phyloP scores from a whole-genome alignment of 495 filamentous ascomycete genomes.

The Talaromyces trachyspermus region DNA sequence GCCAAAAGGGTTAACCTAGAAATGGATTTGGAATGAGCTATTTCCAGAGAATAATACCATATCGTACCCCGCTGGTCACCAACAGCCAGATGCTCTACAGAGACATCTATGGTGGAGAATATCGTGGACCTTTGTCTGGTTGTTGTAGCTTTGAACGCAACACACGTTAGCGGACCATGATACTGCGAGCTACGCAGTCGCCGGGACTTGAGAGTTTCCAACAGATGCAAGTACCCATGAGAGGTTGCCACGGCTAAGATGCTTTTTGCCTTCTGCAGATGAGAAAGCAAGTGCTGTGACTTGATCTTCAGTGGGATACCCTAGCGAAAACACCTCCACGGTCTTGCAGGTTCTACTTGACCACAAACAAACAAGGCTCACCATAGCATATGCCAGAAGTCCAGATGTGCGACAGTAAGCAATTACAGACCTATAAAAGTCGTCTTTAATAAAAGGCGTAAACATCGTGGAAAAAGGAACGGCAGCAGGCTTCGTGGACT shows the following conservation, averaged over 20 bases:
- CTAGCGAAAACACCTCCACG: constrained; percentile 40
- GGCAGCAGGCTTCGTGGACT: too few relatives aligned
- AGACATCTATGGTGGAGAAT: constrained; percentile 22
- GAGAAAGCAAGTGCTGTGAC: constrained; percentile 88
- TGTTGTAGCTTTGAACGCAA: constrained; percentile 56
- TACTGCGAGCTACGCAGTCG: constrained; percentile 71
- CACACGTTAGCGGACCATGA: constrained; percentile 62
- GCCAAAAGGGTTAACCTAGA: constrained; percentile 53
- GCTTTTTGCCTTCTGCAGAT: constrained; percentile 64
- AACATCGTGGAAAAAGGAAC: constrained; percentile 82
- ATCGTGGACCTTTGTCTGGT: constrained; percentile 33
- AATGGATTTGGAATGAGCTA: constrained; percentile 47
- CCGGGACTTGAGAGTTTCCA: constrained; percentile 50
- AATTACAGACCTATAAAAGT: constrained; percentile 90
- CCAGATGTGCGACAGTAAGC: constrained; percentile 70
- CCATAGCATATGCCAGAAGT: constrained; percentile 78
- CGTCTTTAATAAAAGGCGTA: constrained; percentile 80
- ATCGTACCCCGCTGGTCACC: constrained; percentile 82
- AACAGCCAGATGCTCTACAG: constrained; percentile 71
- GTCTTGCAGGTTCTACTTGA: constrained; percentile 45
- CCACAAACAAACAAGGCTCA: constrained; percentile 82
- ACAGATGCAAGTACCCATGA: constrained; percentile 55
- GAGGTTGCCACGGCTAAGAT: constrained; percentile 84
- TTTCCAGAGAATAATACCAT: constrained; percentile 87
- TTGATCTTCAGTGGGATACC: constrained; percentile 41